phyloP scores from a whole-genome alignment of 345 rosid genomes.

The Pistacia vera region DNA sequence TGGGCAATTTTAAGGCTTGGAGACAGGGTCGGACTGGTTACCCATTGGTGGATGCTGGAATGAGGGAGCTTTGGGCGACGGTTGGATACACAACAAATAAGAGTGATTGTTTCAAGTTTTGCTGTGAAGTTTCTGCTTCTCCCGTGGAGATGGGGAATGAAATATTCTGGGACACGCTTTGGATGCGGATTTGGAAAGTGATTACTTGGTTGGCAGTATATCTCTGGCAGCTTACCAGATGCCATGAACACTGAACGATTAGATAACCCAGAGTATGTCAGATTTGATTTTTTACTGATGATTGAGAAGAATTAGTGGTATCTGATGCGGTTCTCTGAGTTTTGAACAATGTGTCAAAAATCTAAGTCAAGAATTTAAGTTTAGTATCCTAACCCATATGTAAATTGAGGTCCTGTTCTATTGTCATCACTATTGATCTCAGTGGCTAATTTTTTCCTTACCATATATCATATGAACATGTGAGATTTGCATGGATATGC shows the following conservation, averaged over 20 bases:
- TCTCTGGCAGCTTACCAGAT: constrained; percentile 91
- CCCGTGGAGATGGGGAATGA: constrained; percentile 99
- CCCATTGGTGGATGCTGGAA: constrained; percentile 94
- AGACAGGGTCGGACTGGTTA: constrained; percentile 95
- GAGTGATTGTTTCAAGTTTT: constrained; percentile 89
- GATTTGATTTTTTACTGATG: constrained; percentile 2
- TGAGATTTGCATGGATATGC: too few relatives aligned
- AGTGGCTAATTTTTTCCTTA: too few relatives aligned
- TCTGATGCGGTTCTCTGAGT: background rate
- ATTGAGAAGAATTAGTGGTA: constrained; percentile 11
- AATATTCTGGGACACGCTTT: constrained; percentile 94
- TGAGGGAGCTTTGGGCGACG: constrained; percentile 99
- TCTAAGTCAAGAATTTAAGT: background rate
- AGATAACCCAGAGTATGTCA: constrained; percentile 71
- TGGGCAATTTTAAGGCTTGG: constrained; percentile 78
- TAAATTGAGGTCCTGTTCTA: too few relatives aligned
- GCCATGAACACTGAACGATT: constrained; percentile 91
- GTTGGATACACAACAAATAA: constrained; percentile 87
- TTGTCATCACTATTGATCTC: too few relatives aligned
- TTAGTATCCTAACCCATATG: too few relatives aligned
- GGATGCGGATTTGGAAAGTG: constrained; percentile 89
- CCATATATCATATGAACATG: too few relatives aligned
- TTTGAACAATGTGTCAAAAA: background rate
- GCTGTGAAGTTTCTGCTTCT: constrained; percentile 86
- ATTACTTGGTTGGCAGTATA: constrained; percentile 95